Evolutionary conservation across 1,139 yeast species (phyloP), one percentile per base, ranked within the genome.

Genomic region (Pichia norvegensis): DNA sequence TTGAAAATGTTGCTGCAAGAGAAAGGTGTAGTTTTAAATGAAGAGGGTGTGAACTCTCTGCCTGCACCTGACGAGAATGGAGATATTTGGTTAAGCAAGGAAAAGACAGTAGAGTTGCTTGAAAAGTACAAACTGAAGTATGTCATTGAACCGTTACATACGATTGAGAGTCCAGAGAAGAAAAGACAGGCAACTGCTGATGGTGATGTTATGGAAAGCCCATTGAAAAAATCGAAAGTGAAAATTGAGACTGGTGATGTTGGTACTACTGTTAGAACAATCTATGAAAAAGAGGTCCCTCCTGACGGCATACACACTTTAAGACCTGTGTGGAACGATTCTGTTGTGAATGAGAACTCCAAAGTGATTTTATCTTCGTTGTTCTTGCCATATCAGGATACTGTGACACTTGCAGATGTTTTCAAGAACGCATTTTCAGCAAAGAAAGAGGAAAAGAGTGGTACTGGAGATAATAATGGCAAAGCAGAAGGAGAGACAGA

Each of bases 61-160:
- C 21, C 33, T 23, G 14, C 13, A 4, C 23, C 40, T 19, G 49
- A 46, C 31, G 45, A 42, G 29, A 44, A 42, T 25, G 38, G 36
- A 14, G 50, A 47, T 33, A 21, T 31, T 0, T 92, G 96, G 87
- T 83, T 88, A 21, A 95, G 96, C 0, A 68, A 76, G 50, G 74
- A 75, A 25, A 66, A 83, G 29, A 86, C 90, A 0, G 74, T 73
- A 1, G 72, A 74, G 8, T 67, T 85, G 19, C 79, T 88, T 40
- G 72, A 70, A 43, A 76, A 76, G 53, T 83, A 81, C 57, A 77
- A 75, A 1, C 84, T 86, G 1, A 78, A 72, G 54, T 86, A 82
- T 1, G 65, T 72, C 14, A 62, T 86, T 50, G 67, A 68, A 52
- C 90, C 94, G 1, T 70, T 87, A 40, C 73, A 86, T 4, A 23